Conservation (phyloP, 148 eudicot species). For the Selenicereus undatus region DNA sequence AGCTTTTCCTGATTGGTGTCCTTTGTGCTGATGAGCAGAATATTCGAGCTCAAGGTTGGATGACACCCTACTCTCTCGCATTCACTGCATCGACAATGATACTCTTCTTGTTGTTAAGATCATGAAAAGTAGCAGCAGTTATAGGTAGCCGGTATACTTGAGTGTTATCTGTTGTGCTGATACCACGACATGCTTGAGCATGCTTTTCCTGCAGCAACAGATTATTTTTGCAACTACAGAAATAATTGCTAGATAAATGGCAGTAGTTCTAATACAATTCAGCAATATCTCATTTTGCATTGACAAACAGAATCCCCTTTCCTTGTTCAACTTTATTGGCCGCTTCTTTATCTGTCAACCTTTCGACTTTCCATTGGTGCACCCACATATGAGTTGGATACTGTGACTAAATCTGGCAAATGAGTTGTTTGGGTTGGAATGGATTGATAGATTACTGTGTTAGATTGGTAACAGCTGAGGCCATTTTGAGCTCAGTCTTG, state of each 20-base stretch:
- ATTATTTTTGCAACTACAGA: constrained; percentile 23
- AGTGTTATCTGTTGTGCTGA: constrained; percentile 19
- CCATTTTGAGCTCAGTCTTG: not conserved
- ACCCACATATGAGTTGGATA: not conserved
- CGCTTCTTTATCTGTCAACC: not conserved
- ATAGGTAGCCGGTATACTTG: not conserved
- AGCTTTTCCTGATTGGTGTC: not conserved
- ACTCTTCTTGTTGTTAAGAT: constrained; percentile 30
- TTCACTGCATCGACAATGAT: constrained; percentile 14
- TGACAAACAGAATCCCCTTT: constrained; percentile 9
- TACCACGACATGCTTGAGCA: constrained; percentile 14
- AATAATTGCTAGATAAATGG: constrained; percentile 6
- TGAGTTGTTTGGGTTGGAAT: not conserved
- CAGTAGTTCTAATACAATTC: constrained; percentile 8
- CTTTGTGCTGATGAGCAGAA: constrained; percentile 19
- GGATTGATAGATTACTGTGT: not conserved
- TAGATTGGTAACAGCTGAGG: not conserved
- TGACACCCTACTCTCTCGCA: constrained; percentile 8
- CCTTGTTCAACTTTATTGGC: not conserved
- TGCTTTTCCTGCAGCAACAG: constrained; percentile 14
- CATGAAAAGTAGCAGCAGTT: constrained; percentile 21
- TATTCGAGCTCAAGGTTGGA: constrained; percentile 19
- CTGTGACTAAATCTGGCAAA: not conserved
- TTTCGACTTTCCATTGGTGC: not conserved
- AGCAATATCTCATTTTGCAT: constrained; percentile 17